Evolutionary conservation across 306 rosid genomes (phyloP).

Genomic region (Lathyrus oleraceus): DNA sequence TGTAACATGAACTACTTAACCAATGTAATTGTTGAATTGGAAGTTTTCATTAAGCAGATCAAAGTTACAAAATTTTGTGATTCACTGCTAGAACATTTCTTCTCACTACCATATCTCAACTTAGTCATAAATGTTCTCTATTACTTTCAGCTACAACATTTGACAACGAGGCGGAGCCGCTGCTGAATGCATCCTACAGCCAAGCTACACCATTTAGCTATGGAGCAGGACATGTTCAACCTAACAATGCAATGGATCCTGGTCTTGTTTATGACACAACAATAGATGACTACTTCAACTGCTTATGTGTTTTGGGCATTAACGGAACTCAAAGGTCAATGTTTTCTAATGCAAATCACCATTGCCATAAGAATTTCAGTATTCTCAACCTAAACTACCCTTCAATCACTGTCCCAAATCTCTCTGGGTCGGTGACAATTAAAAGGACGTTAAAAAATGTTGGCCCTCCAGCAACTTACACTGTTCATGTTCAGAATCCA

Average conservation of each 20-base stretch:
- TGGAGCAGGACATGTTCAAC: constrained; percentile 80
- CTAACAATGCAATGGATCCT: constrained; percentile 21
- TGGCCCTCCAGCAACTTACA: constrained; percentile 69
- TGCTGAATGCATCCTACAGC: constrained; percentile 55
- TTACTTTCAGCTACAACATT: constrained; percentile 51
- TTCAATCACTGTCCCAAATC: constrained; percentile 73
- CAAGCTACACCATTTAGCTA: constrained; percentile 76
- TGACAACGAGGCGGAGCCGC: constrained; percentile 56
- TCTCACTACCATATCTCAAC: not conserved
- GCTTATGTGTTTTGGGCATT: constrained; percentile 51
- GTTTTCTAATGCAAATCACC: constrained; percentile 45
- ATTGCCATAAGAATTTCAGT: constrained; percentile 48
- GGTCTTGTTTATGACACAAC: not conserved
- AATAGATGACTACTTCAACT: no score
- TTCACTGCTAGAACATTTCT: not conserved
- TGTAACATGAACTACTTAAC: not conserved
- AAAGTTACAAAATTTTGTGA: not conserved
- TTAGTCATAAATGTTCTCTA: not conserved
- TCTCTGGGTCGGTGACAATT: constrained; percentile 52
- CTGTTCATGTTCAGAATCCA: constrained; percentile 50
- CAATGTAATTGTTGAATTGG: not conserved
- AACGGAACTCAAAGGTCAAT: constrained; percentile 46
- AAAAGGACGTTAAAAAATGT: constrained; percentile 73
- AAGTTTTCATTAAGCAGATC: not conserved
- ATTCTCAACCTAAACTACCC: constrained; percentile 74